Evolutionary conservation across 805 yeast species (phyloP), one percentile per base, ranked within the genome.

Genomic region (Candida boleticola): DNA sequence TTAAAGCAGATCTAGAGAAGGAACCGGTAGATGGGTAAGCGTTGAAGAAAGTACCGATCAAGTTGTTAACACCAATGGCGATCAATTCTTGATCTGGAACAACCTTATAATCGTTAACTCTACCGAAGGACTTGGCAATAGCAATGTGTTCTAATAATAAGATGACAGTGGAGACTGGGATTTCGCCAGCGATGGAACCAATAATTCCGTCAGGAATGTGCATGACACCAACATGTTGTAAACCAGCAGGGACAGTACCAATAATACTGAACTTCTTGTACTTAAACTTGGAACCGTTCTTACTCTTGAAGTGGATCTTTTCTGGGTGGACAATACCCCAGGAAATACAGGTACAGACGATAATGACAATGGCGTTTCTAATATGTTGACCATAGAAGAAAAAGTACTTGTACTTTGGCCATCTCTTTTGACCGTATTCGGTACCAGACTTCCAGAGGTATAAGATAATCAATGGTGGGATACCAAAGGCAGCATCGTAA

Each of bases 11-110:
- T 71, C 97, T 83, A 16, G 95, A 86, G 64, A 90, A 90, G 1
- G 97, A 90, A 36, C 97, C 97, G 3, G 97, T 90, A 5, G 96
- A 89, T 6, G 97, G 97, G 62, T 90, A 90, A 5, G 97, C 96
- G 56, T 80, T 76, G 77, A 90, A 90, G 59, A 89, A 88, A 17
- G 96, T 88, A 52, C 97, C 97, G 52, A 90, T 74, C 61, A 90
- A 74, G 66, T 90, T 90, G 41, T 93, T 84, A 36, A 85, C 86
- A 56, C 97, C 97, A 63, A 90, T 90, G 32, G 97, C 97, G 57
- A 90, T 77, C 42, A 90, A 76, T 64, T 90, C 97, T 72, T 90
- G 97, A 66, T 90, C 92, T 37, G 97, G 96, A 45, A 83, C 78
- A 54, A 90, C 83, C 54, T 87, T 88, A 66, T 90, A 90, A 60